phyloP scores from a whole-genome alignment of 805 yeast species.

The Ogataea wickerhamii region DNA sequence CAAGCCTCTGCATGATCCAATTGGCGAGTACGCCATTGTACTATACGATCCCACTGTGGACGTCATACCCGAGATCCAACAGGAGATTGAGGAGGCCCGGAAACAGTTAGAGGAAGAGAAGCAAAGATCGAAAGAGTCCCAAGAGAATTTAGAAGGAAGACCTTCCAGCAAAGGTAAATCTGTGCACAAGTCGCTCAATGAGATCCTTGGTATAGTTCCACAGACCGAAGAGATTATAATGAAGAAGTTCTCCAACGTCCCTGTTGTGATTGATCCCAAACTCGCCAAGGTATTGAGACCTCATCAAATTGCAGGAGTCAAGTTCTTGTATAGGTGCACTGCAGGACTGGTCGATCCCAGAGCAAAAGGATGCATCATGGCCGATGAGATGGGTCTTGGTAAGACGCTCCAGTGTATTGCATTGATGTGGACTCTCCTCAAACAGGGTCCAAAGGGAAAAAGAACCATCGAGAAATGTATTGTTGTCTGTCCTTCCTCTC shows the following conservation, averaged over 20 bases:
- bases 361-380: conserved; percentile 97
- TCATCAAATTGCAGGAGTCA: conserved; percentile 94
- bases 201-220: conserved; percentile 68
- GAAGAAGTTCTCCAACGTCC: conserved; percentile 73
- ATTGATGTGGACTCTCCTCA: conserved; percentile 85
- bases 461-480: conserved; percentile 85
- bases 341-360: conserved; percentile 78
- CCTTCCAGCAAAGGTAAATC: conserved; percentile 35
- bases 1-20: conserved; percentile 91
- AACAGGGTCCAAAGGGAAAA: conserved; percentile 82
- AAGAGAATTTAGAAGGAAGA: conserved; percentile 6
- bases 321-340: conserved; percentile 85
- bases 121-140: conserved; percentile 19
- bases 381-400: conserved; percentile 96
- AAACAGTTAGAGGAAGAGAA: conserved; percentile 23
- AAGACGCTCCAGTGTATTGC: conserved; percentile 88
- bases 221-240: conserved; percentile 44
- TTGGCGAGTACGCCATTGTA: conserved; percentile 89
- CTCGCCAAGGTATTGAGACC: conserved; percentile 84
- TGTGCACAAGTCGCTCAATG: conserved; percentile 67
- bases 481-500: conserved; percentile 91
- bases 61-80: conserved; percentile 34
- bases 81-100: conserved; percentile 28
- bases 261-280: conserved; percentile 92
- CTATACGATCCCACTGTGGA: conserved; percentile 94